Evolutionary conservation across 2,329 filamentous ascomycete species (phyloP), one percentile per base, ranked within the genome.

Genomic region (Dendrostoma leiphaemia): DNA sequence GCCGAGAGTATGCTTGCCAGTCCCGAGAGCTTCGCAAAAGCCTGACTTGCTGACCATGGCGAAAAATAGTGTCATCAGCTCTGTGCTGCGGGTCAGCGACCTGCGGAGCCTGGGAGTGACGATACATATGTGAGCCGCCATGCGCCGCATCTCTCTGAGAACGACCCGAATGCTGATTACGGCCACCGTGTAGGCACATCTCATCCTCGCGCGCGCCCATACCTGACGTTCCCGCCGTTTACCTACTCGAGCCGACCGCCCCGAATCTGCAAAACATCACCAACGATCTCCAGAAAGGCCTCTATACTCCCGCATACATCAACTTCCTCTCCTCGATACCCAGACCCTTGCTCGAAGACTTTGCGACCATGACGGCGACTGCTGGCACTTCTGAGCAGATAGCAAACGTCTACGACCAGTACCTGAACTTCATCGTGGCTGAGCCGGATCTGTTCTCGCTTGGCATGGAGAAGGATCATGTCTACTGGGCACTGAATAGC

Each of bases 241-340:
- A 99, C 68, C 82, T 99, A n/a, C 81, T 99, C 64, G 93, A 99
- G 65, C 94, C 94, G 15, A 96, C 84, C 10, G 69, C 84, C 9
- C 78, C 85, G 57, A 97, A 97, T 69, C 79, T 97, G 46, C 81
- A 92, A 66, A 78, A 81, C 43, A 93, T 99, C 57, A 94, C 91
- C 12, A 83, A 78, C 61, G 95, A 99, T 68, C 83, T 99, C 13
- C 84, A 92, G 59, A 90, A 88, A 60, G 90, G 87, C 45, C 82
- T 99, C 26, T 99, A 99, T 72, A 88, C 90, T 24, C 92, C 93
- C 0, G 93, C 93, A 59, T 95, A 97, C 68, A 85, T 99, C 73
- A 99, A 99, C 76, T 97, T 99, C 71, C 84, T 97, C 51, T 96
- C 91, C 40, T 97, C 93, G 17, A 86, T 99, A 69, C 90, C 93